Evolutionary conservation across 305 asterid species (phyloP), one percentile per base, ranked within the genome.

Genomic region (Solanum hybrid): DNA sequence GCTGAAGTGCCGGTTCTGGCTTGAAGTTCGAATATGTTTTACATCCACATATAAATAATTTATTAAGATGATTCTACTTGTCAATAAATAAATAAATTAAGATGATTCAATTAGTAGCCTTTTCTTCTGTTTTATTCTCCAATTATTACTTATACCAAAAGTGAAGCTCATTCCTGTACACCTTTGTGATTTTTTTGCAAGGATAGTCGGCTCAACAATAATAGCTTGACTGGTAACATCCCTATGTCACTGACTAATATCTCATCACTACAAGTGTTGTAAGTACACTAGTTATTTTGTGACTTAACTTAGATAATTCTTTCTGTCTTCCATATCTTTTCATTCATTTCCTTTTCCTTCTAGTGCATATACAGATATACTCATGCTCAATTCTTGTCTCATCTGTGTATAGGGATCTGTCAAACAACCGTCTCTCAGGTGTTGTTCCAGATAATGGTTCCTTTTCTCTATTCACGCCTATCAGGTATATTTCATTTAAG

Each of bases 391-490:
- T 73, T 78, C 36, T 26, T 38, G 35, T 78, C 17, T 31, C 24
- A n/a, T 72, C 34, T 86, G n/a, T 90, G 38, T 93, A 90, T 95
- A 97, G 99, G 93, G 99, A 97, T 94, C 92, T 97, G 84, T 97
- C 99, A 34, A 97, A 97, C 94, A 97, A 97, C 87, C 95, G 86
- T 75, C 99, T 97, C 73, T 93, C 98, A 6, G 99, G 99, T 90
- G 92, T 93, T 51, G 99, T 96, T 94, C 99, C 99, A 26, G 99
- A 97, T 92, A 96, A 93, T 89, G 99, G 99, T 87, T 97, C 99
- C 85, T 97, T 97, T 92, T 97, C 99, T 75, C 93, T 97, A 40
- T 97, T 97, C 91, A 97, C 99, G 6, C 99, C 99, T 87, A 97
- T 97, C 91, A 97, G 99, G 99, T 96, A 90, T 78, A 88, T 89